Conservation (phyloP, 352 stramenopile genomes). For the Phytophthora aleatoria region DNA sequence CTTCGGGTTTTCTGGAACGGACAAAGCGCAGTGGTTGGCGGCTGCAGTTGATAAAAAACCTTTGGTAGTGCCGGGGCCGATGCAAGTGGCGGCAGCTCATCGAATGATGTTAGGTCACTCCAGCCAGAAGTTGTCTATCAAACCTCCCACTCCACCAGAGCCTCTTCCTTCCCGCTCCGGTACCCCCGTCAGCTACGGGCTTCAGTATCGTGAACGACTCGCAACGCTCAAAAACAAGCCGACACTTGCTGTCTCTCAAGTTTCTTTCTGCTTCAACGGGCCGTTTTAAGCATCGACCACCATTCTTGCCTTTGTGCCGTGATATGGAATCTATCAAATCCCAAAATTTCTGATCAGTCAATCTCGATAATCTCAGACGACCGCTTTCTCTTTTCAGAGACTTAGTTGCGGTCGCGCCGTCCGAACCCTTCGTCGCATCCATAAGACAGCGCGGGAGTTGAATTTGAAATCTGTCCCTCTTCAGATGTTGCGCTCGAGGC, state of each 20-base stretch:
- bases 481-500: conserved; percentile 39
- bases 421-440: neutral
- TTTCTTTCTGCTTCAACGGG: conserved; percentile 66
- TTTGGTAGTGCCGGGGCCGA: conserved; percentile 61
- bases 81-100: conserved; percentile 78
- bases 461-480: conserved; percentile 27
- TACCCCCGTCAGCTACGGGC: conserved; percentile 64
- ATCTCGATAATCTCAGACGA: conserved; percentile 33
- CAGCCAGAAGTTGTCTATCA: conserved; percentile 81
- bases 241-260: conserved; percentile 74
- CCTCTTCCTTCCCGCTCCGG: conserved; percentile 50
- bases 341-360: conserved; percentile 17
- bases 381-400: conserved; percentile 30
- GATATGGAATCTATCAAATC: neutral
- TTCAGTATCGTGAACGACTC: conserved; percentile 82
- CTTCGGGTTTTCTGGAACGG: conserved; percentile 80
- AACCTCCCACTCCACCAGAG: conserved; percentile 72
- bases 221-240: conserved; percentile 79
- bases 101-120: conserved; percentile 86
- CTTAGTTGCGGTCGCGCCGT: neutral
- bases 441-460: conserved; percentile 18
- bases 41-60: conserved; percentile 58
- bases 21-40: conserved; percentile 68
- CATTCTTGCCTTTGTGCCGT: too few species aligned
- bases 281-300: conserved; percentile 19